These are phyloP conservation scores for Diplodia corticola DNA, from an alignment of 2,329 filamentous ascomycete genomes.

Conservation along the genomic window DNA sequence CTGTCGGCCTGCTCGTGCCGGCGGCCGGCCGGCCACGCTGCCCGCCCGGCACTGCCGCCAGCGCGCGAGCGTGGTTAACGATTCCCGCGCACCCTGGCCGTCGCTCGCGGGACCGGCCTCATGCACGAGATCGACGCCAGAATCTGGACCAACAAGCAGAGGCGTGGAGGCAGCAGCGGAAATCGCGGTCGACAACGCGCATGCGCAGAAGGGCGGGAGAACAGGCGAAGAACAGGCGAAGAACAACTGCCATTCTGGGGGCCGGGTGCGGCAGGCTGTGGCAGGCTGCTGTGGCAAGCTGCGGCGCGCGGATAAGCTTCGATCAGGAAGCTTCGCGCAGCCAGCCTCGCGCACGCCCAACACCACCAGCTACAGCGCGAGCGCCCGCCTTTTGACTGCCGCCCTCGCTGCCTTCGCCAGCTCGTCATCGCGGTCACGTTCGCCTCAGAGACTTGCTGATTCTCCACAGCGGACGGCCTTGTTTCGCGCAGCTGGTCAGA, in stretches of 20 bases:
- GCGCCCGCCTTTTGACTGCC: neutral
- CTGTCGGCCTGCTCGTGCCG: no score
- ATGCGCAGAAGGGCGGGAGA: slow-evolving; percentile 7
- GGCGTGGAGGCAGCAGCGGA: neutral
- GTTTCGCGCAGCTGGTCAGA: neutral
- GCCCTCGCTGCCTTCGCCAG: neutral
- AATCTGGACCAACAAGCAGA: neutral
- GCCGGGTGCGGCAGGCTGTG: no score
- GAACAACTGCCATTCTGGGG: neutral
- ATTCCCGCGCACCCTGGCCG: neutral
- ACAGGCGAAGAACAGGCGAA: neutral
- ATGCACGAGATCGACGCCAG: neutral
- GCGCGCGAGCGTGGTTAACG: neutral
- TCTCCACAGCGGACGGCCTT: slow-evolving; percentile 1
- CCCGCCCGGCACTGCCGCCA: neutral
- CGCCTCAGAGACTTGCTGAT: neutral
- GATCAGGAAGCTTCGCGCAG: neutral
- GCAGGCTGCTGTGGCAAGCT: no score
- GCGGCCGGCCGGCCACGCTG: neutral
- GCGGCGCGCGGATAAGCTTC: neutral
- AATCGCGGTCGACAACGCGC: neutral
- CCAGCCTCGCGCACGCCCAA: neutral
- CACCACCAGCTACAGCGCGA: neutral
- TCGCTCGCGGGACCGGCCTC: neutral
- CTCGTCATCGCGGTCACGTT: neutral